Evolutionary conservation across 495 filamentous ascomycete species (phyloP), one percentile per base, ranked within the genome.

Genomic region (Lasiosphaeris hirsuta): DNA sequence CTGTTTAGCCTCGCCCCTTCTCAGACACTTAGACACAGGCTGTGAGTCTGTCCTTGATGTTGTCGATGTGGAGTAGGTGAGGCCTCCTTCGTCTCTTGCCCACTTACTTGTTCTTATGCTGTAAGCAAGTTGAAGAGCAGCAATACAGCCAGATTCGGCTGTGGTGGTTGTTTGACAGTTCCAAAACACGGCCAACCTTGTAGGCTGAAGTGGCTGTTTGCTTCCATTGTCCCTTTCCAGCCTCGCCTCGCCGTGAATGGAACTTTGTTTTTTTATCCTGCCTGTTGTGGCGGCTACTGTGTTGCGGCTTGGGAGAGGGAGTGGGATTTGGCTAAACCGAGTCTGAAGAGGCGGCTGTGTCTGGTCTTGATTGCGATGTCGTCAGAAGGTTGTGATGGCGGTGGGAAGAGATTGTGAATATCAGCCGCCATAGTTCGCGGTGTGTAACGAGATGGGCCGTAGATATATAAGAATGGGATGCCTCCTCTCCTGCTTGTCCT

Each of bases 401-500:
- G 23, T 30, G 23, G 23, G 23, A 30, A 30, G 23, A 30, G 23
- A 30, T 30, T 30, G 23, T 30, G 23, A 30, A 46, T 17, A 10
- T 44, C 41, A 44, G 41, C 43, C 43, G 43, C 30, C 17, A n/a
- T 43, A 13, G 41, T 5, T 30, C 23, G 23, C 23, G 30, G 43
- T 17, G 41, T 44, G 41, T 9, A n/a, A 18, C 14, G 41, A 18
- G 43, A 23, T 23, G n/a, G 15, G 10, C 18, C 9, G 15, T 46
- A 46, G 43, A 46, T 46, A 46, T 46, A 46, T 30, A 30, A 46
- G 43, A 46, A 46, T 46, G 43, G 43, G 43, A 46, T 46, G 15
- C 9, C 43, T 17, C 30, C 43, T 46, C 23, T 30, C 23, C 23
- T 30, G 23, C 30, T 23, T 44, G 14, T 44, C 19, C 8, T 44